Evolutionary conservation across 2,329 filamentous ascomycete species (phyloP).

Genomic region (Chaetomiaceae sp.): DNA sequence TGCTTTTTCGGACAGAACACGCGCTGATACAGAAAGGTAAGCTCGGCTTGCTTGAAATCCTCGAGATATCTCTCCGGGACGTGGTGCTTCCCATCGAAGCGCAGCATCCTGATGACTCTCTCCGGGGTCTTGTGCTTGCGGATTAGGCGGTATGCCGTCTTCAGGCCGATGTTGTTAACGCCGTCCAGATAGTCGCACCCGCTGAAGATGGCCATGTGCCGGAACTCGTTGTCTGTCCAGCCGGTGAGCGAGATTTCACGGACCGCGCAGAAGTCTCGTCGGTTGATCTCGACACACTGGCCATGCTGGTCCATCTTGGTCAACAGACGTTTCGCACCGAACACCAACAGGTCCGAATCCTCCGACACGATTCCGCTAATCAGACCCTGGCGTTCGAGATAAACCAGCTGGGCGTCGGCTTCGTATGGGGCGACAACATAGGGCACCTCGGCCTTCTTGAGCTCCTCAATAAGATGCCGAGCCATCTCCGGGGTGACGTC

Average conservation of each 20-base stretch:
- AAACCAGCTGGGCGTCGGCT: constrained; percentile 93
- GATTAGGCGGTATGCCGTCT: constrained; percentile 86
- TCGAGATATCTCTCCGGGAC: constrained; percentile 77
- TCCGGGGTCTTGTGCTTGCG: constrained; percentile 87
- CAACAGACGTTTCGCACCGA: constrained; percentile 81
- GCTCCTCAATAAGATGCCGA: constrained; percentile 78
- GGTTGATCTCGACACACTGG: constrained; percentile 85
- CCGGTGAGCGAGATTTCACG: constrained; percentile 83
- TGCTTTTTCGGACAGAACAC: constrained; percentile 76
- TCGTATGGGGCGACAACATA: constrained; percentile 97
- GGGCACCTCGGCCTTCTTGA: constrained; percentile 71
- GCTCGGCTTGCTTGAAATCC: constrained; percentile 76
- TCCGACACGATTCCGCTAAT: constrained; percentile 89
- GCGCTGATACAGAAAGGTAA: constrained; percentile 90
- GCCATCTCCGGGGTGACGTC: constrained; percentile 98
- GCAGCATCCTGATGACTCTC: constrained; percentile 70
- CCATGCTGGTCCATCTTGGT: constrained; percentile 95
- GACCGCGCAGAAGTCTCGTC: constrained; percentile 80
- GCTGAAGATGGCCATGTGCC: constrained; percentile 92
- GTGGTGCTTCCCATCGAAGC: constrained; percentile 80
- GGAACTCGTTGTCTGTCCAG: constrained; percentile 87
- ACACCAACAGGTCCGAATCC: constrained; percentile 92
- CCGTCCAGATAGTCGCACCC: constrained; percentile 93
- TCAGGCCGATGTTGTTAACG: constrained; percentile 79
- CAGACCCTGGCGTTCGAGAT: constrained; percentile 78